These are phyloP conservation scores for Cubamyces sp. DNA, from an alignment of 768 basidiomycete genomes.

Conservation along the genomic window DNA sequence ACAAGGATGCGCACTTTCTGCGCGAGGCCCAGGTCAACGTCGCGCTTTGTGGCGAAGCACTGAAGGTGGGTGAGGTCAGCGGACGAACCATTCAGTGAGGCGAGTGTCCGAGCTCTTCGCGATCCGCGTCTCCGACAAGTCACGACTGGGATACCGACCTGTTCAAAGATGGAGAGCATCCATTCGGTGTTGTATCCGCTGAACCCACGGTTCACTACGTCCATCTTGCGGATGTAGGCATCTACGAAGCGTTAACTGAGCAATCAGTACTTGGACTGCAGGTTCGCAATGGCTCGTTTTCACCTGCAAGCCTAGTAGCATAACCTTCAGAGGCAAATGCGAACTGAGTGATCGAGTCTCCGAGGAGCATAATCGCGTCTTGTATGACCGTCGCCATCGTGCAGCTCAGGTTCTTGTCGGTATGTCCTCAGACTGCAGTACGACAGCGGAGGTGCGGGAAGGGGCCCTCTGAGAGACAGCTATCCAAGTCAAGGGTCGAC, in stretches of 20 bases:
- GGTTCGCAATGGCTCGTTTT: constrained; percentile 29
- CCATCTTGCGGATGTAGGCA: constrained; percentile 77
- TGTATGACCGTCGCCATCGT: constrained; percentile 52
- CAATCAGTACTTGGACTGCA: neutral
- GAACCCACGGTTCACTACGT: constrained; percentile 85
- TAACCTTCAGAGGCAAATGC: constrained; percentile 65
- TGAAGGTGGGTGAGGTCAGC: constrained; percentile 31
- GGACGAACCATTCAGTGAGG: neutral
- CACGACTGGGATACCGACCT: constrained; percentile 47
- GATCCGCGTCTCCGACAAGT: no score
- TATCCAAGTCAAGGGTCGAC: no score
- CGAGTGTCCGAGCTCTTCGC: neutral
- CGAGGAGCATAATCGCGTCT: constrained; percentile 74
- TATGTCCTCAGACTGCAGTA: no score
- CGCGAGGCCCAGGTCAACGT: constrained; percentile 41
- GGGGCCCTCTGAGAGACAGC: no score
- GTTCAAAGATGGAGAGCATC: constrained; percentile 79
- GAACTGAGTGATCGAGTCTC: constrained; percentile 80
- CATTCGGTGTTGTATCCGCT: constrained; percentile 88
- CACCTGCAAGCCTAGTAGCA: constrained; percentile 68
- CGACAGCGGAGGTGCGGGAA: no score
- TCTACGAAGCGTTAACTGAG: constrained; percentile 44
- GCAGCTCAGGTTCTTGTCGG: no score
- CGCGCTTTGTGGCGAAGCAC: constrained; percentile 60
- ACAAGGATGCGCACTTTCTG: constrained; percentile 71